phyloP scores from a whole-genome alignment of 2,329 filamentous ascomycete genomes.

The Curvularia lunata region DNA sequence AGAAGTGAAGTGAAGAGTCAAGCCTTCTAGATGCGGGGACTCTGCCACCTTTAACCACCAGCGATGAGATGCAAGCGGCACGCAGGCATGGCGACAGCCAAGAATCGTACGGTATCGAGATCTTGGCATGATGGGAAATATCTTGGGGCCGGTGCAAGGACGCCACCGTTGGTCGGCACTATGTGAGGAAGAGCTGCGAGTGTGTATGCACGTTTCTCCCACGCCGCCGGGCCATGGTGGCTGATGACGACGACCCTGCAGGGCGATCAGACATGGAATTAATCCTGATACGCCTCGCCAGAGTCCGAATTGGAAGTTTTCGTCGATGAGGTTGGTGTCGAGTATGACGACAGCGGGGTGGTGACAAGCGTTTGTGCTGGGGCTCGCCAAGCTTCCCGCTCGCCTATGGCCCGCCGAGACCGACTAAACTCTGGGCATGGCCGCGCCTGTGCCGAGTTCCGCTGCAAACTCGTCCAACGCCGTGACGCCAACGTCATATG shows the following conservation, averaged over 20 bases:
- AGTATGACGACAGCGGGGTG: conserved; percentile 12
- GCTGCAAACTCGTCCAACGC: conserved; percentile 12
- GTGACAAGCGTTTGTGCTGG: conserved; percentile 3
- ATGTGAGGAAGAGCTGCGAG: conserved; percentile 22
- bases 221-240: conserved; percentile 9
- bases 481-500: conserved; percentile 26
- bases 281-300: not conserved
- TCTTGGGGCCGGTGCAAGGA: conserved; percentile 35
- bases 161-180: conserved; percentile 35
- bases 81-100: conserved; percentile 38
- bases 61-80: conserved; percentile 25
- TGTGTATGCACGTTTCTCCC: conserved; percentile 5
- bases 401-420: conserved; percentile 31
- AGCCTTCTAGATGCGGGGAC: conserved; percentile 40
- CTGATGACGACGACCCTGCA: conserved; percentile 7
- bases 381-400: conserved; percentile 16
- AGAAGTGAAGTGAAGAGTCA: conserved; percentile 36
- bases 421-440: conserved; percentile 19
- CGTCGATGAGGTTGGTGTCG: not conserved
- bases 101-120: conserved; percentile 33
- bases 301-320: not conserved
- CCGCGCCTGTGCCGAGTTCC: conserved; percentile 22
- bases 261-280: not conserved
- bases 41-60: conserved; percentile 39
- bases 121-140: conserved; percentile 37